Conservation (phyloP, 164 flowering plant species). For the Berberis vulgaris region DNA sequence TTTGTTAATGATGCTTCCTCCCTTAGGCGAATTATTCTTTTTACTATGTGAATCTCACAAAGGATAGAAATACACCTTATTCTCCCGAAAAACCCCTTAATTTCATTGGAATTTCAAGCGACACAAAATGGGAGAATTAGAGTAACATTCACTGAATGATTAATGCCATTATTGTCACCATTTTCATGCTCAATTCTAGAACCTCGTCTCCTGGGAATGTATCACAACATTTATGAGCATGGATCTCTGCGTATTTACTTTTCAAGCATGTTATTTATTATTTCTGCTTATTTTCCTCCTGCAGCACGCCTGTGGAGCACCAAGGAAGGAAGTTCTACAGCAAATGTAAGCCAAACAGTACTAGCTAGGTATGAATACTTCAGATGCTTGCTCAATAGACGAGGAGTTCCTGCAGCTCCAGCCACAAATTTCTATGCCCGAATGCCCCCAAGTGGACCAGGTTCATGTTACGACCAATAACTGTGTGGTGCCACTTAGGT, state of each 20-base stretch:
- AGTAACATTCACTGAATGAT: too few relatives aligned
- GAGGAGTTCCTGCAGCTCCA: slow-evolving; percentile 87
- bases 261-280: not conserved
- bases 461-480: slow-evolving; percentile 77
- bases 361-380: slow-evolving; percentile 71
- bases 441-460: slow-evolving; percentile 56
- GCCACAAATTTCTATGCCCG: slow-evolving; percentile 62
- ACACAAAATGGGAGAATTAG: too few relatives aligned
- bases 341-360: slow-evolving; percentile 31
- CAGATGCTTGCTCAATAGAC: slow-evolving; percentile 72
- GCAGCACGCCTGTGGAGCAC: slow-evolving; percentile 86
- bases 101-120: too few relatives aligned
- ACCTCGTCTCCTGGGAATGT: not conserved
- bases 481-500: not conserved
- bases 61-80: too few relatives aligned
- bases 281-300: not conserved
- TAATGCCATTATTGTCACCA: too few relatives aligned
- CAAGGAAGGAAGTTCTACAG: slow-evolving; percentile 31
- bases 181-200: not conserved
- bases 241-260: not conserved
- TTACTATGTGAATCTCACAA: too few relatives aligned
- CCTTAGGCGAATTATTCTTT: too few relatives aligned
- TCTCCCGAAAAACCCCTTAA: too few relatives aligned
- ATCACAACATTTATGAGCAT: not conserved
- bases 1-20: not conserved